phyloP scores from a whole-genome alignment of 495 filamentous ascomycete species.

The Aspergillus conjunctus region DNA sequence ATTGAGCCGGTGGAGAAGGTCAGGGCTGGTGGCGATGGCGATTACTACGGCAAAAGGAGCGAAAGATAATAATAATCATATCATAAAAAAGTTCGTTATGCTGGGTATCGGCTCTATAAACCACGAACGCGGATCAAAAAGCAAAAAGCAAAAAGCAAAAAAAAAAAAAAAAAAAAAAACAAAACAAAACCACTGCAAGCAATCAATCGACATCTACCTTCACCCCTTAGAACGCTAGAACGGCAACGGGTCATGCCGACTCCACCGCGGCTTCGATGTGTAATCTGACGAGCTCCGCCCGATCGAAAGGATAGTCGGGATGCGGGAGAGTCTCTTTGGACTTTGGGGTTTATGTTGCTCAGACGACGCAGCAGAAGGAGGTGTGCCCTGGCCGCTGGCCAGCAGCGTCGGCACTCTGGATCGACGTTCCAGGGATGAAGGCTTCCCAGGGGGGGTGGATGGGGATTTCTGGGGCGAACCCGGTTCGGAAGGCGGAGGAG shows the following conservation, averaged over 20 bases:
- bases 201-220: too few relatives aligned
- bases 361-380: background rate
- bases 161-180: too few relatives aligned
- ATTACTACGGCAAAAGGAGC: too few relatives aligned
- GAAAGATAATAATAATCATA: too few relatives aligned
- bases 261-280: background rate
- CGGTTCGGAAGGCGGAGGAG: background rate
- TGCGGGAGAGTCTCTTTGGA: background rate
- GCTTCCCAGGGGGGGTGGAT: background rate
- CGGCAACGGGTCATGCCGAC: constrained; percentile 12
- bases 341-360: background rate
- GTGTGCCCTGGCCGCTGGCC: background rate
- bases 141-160: too few relatives aligned
- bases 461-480: background rate
- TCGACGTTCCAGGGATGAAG: background rate
- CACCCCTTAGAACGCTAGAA: background rate
- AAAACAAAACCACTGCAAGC: too few relatives aligned
- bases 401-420: background rate
- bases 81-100: too few relatives aligned
- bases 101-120: too few relatives aligned
- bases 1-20: too few relatives aligned
- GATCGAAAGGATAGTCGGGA: background rate
- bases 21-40: too few relatives aligned
- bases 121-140: too few relatives aligned
- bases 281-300: constrained; percentile 3